Percentiles rank a stretch among this genome's conserved stretches.
phyloP scores from a whole-genome alignment of 805 yeast species.

The Ogataea parapolymorpha region DNA sequence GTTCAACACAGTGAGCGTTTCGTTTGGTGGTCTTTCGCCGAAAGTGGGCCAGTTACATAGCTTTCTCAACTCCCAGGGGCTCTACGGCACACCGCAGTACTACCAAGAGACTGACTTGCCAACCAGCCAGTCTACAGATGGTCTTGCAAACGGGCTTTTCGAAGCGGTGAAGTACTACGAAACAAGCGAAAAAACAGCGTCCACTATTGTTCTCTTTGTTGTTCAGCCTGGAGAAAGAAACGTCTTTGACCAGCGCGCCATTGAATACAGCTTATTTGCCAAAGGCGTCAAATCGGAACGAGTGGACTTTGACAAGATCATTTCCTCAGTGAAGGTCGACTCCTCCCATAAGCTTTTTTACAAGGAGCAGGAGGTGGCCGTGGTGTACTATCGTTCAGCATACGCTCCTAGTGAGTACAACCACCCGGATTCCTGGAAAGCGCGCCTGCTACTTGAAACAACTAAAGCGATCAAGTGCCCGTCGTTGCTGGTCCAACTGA shows the following conservation, averaged over 20 bases:
- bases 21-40: conserved; percentile 87
- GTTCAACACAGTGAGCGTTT: conserved; percentile 92
- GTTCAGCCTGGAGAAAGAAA: conserved; percentile 86
- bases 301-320: conserved; percentile 60
- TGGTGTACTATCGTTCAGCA: conserved; percentile 88
- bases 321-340: conserved; percentile 39
- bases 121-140: conserved; percentile 57
- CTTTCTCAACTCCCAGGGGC: conserved; percentile 57
- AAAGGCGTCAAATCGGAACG: conserved; percentile 60
- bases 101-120: conserved; percentile 50
- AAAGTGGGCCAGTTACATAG: conserved; percentile 76
- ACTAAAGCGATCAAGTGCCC: conserved; percentile 90
- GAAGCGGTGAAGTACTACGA: conserved; percentile 61
- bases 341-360: conserved; percentile 46
- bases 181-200: conserved; percentile 22
- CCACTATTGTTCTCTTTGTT: conserved; percentile 65
- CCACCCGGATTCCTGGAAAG: conserved; percentile 67
- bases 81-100: conserved; percentile 48
- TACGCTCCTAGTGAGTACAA: conserved; percentile 82
- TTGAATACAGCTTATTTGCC: conserved; percentile 67
- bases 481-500: conserved; percentile 77
- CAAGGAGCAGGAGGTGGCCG: conserved; percentile 70
- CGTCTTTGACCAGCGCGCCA: conserved; percentile 83
- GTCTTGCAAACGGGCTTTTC: conserved; percentile 67
- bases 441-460: conserved; percentile 68